phyloP scores from a whole-genome alignment of 1,139 yeast genomes.

The Chernovozyma sophiae-reginae region DNA sequence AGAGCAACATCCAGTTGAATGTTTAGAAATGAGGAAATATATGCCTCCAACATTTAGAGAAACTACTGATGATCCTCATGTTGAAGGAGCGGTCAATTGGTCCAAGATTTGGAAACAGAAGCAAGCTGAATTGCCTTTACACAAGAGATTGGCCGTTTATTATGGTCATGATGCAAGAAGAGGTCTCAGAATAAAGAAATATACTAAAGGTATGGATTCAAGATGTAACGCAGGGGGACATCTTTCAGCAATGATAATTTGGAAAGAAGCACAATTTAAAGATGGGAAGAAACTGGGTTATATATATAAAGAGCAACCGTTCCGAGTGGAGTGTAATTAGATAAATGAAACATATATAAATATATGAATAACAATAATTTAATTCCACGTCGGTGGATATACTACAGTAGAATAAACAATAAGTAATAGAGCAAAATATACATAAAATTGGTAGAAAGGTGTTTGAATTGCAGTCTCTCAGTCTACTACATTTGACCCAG shows the following conservation, averaged over 20 bases:
- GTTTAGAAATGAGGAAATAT: slow-evolving; percentile 58
- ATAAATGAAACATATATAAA: too few relatives aligned
- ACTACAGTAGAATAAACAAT: too few relatives aligned
- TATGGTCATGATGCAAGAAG: slow-evolving; percentile 89
- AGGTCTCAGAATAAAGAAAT: slow-evolving; percentile 64
- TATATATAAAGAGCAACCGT: slow-evolving; percentile 22
- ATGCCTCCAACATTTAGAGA: slow-evolving; percentile 53
- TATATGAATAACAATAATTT: too few relatives aligned
- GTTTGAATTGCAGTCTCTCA: too few relatives aligned
- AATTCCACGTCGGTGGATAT: too few relatives aligned
- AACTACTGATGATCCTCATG: slow-evolving; percentile 49
- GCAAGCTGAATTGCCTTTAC: slow-evolving; percentile 31
- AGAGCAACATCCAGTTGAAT: slow-evolving; percentile 60
- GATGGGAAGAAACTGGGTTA: slow-evolving; percentile 12
- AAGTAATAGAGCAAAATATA: too few relatives aligned
- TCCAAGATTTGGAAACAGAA: slow-evolving; percentile 56
- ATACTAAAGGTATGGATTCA: slow-evolving; percentile 75
- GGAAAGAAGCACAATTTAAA: slow-evolving; percentile 17
- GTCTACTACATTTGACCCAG: too few relatives aligned
- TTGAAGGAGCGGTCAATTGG: slow-evolving; percentile 57
- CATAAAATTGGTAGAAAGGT: too few relatives aligned
- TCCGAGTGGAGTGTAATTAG: slow-evolving; percentile 22
- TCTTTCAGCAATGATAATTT: slow-evolving; percentile 62
- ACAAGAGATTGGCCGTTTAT: slow-evolving; percentile 48
- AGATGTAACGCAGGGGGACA: slow-evolving; percentile 76